Evolutionary conservation across 2,329 filamentous ascomycete genomes (phyloP), one percentile per base, ranked within the genome.

Genomic region (Nothomitra cinnamomea): DNA sequence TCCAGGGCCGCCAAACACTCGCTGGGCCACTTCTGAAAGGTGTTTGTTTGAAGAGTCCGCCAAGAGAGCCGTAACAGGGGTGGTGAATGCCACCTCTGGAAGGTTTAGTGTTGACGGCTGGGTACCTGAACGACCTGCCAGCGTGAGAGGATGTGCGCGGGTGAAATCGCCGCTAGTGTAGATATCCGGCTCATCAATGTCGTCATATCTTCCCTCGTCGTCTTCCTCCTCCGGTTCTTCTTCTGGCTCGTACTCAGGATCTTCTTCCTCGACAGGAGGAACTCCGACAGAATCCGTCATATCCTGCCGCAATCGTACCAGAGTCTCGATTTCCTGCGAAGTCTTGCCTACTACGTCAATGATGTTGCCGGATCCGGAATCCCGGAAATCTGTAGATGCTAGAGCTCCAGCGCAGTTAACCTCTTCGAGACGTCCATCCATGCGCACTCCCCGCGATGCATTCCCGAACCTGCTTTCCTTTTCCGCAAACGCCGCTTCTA

Each of bases 61-160:
- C 1, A 96, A 72, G 1, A 95, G 72, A 3, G 76, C 67, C 1
- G 78, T 73, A 17, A 94, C 80, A 0, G 88, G 88, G 2, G 76
- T 70, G 7, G 85, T 74, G 41, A 95, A 75, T 2, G 77, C 72
- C n/a, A 74, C 70, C 58, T 78, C 76, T 0, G 90, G 88, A 2
- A 95, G 69, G n/a, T 77, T 73, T 13, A 95, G 66, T 7, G 89
- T 94, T 41, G 76, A 76, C 1, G 89, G 85, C 21, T 72, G 75
- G 1, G 85, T 87, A 50, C 79, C 75, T 64, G 83, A 94, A 57
- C 82, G 80, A n/a, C 85, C 88, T 42, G 80, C 72, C 1, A 75
- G 65, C 0, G 88, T 94, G 55, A 87, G 72, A 2, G 82, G 80
- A 66, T 96, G 92, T 19, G 82, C 73, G 17, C 86, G 79, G 50